Percentiles rank a stretch among this genome's conserved stretches.
These are phyloP conservation scores for Phytophthora sp. DNA, from an alignment of 352 stramenopile species.

Conservation along the genomic window DNA sequence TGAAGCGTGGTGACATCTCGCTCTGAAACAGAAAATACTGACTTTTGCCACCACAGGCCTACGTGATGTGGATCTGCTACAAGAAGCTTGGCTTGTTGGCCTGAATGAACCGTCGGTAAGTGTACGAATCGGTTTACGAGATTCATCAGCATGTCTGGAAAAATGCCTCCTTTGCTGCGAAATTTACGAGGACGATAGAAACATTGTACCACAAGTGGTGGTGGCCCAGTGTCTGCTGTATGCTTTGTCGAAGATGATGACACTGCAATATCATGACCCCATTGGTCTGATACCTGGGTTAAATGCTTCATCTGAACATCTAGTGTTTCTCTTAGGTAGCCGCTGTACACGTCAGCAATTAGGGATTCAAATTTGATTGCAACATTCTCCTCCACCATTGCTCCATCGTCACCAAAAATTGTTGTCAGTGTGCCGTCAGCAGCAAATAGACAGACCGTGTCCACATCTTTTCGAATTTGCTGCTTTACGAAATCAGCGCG, in stretches of 20 bases:
- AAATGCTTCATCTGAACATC: conserved; percentile 67
- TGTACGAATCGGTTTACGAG: conserved; percentile 51
- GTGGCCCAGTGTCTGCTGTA: conserved; percentile 1
- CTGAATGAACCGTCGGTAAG: conserved; percentile 38
- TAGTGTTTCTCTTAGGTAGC: conserved; percentile 55
- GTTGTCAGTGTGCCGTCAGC: conserved; percentile 66
- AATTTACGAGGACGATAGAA: conserved; percentile 67
- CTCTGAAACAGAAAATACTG: conserved; percentile 53
- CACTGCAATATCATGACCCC: conserved; percentile 56
- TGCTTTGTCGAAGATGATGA: conserved; percentile 13
- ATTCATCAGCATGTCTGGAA: conserved; percentile 55
- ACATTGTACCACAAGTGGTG: conserved; percentile 25
- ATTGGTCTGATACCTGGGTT: conserved; percentile 59
- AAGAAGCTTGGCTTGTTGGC: conserved; percentile 53
- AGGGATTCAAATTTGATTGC: conserved; percentile 69
- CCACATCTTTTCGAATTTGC: conserved; percentile 72
- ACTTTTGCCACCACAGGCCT: conserved; percentile 77
- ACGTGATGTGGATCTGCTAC: conserved; percentile 58
- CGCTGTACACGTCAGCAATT: conserved; percentile 64
- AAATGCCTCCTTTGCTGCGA: conserved; percentile 66
- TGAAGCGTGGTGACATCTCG: conserved; percentile 65
- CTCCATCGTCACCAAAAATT: conserved; percentile 72
- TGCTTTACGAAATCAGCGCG: conserved; percentile 78
- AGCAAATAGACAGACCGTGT: conserved; percentile 74
- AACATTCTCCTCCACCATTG: conserved; percentile 51